A percentile compares a stretch with the other conserved stretches of the same genome.
phyloP scores from a whole-genome alignment of 1,139 yeast species.

The Lodderomyces margitis region DNA sequence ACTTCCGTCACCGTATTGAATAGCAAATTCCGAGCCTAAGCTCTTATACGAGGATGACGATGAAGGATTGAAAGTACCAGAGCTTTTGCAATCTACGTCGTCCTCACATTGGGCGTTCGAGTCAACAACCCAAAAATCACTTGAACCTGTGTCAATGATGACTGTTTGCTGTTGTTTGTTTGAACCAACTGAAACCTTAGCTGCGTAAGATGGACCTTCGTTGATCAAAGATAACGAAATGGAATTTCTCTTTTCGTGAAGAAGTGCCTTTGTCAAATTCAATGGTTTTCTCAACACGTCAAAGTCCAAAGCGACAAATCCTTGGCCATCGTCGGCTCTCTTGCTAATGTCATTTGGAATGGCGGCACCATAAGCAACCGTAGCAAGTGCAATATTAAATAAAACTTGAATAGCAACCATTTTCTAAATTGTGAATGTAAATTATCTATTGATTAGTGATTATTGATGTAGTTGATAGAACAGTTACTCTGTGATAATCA shows the following conservation, averaged over 20 bases:
- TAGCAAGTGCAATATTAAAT: conserved; percentile 13
- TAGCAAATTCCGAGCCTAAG: conserved; percentile 10
- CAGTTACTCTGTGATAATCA: no score
- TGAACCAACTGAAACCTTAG: conserved; percentile 13
- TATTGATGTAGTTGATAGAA: no score
- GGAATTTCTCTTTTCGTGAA: conserved; percentile 5
- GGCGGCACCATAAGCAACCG: conserved; percentile 13
- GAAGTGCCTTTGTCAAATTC: conserved; percentile 23
- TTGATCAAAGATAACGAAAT: conserved; percentile 10
- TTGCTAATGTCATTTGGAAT: conserved; percentile 9
- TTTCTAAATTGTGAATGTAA: no score
- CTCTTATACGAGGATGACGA: conserved; percentile 9
- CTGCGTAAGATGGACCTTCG: conserved; percentile 8
- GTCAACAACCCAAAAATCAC: conserved; percentile 28
- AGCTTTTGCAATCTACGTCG: conserved; percentile 6
- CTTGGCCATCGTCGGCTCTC: conserved; percentile 7
- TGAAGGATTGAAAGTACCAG: conserved; percentile 9
- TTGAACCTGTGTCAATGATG: conserved; percentile 23
- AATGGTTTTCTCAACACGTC: conserved; percentile 7
- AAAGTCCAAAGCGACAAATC: conserved; percentile 12
- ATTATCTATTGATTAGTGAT: no score
- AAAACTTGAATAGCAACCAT: conserved; percentile 15
- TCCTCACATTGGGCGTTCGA: conserved; percentile 8
- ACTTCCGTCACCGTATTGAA: conserved; percentile 14
- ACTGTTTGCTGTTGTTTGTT: conserved; percentile 14